Conservation (phyloP, 768 basidiomycete genomes). For the Pholiota molesta region DNA sequence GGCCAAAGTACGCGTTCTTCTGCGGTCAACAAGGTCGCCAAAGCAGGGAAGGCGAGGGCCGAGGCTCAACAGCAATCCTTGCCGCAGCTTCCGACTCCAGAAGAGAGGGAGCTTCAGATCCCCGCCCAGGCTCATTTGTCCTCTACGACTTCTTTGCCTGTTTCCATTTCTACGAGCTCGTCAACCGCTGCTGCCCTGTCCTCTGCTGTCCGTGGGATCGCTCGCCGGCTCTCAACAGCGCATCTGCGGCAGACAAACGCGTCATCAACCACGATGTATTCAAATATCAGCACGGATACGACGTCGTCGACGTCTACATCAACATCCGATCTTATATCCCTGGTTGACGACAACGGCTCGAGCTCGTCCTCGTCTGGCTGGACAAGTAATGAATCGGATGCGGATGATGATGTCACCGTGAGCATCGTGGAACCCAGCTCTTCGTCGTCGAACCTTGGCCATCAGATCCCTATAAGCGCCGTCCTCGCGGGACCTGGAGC, state of each 20-base stretch:
- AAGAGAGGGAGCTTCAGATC: conserved; percentile 23
- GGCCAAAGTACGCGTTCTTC: conserved; percentile 46
- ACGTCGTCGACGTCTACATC: conserved; percentile 27
- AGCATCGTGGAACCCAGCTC: conserved; percentile 34
- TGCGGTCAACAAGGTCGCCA: conserved; percentile 56
- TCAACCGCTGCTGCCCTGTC: conserved; percentile 34
- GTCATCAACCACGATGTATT: conserved; percentile 42
- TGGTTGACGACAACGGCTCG: conserved; percentile 66
- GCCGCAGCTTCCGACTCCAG: conserved; percentile 38
- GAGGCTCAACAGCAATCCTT: conserved; percentile 48
- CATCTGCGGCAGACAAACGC: conserved; percentile 36
- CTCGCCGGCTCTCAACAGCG: conserved; percentile 56
- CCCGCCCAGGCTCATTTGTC: conserved; percentile 18
- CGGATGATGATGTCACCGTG: conserved; percentile 42
- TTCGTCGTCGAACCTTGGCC: conserved; percentile 25
- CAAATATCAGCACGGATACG: conserved; percentile 44
- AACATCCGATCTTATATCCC: conserved; percentile 60
- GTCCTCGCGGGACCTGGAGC: conserved; percentile 30
- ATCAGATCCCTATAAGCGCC: conserved; percentile 23
- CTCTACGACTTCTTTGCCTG: conserved; percentile 8
- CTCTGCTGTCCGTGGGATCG: conserved; percentile 60
- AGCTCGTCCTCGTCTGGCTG: conserved; percentile 61
- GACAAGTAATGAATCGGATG: conserved; percentile 56
- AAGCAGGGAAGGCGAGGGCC: conserved; percentile 56
- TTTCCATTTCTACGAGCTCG: conserved; percentile 4